phyloP scores from a whole-genome alignment of 768 basidiomycete genomes.

The Stropharia rugosoannulata region DNA sequence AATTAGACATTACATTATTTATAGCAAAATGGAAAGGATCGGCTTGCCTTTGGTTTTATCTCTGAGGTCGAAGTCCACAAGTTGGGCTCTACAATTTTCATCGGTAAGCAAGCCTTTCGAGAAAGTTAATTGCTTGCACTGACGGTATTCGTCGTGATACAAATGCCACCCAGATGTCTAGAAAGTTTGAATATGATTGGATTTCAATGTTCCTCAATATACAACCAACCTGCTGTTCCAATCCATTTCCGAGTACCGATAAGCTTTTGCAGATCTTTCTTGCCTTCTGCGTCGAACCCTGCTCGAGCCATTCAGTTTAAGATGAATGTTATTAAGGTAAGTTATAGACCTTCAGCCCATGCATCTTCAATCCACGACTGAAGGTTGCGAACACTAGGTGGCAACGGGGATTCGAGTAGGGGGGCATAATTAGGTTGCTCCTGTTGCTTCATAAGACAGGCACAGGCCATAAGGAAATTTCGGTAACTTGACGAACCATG shows the following conservation, averaged over 20 bases:
- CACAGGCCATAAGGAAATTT: conserved; percentile 79
- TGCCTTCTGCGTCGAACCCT: conserved; percentile 79
- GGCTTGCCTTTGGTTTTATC: conserved; percentile 41
- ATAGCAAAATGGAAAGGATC: background rate
- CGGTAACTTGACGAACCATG: conserved; percentile 56
- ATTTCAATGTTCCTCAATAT: conserved; percentile 1
- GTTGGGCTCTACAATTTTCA: conserved; percentile 41
- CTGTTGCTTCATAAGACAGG: conserved; percentile 67
- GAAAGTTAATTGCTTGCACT: conserved; percentile 25
- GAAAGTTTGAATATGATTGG: background rate
- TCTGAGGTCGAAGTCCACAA: conserved; percentile 64
- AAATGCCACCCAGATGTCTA: conserved; percentile 81
- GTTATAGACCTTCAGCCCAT: conserved; percentile 62
- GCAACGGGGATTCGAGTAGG: conserved; percentile 51
- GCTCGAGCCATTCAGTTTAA: background rate
- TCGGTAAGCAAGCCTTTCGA: background rate
- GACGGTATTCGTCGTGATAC: conserved; percentile 81
- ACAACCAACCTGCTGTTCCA: conserved; percentile 53
- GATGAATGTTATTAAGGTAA: conserved; percentile 8
- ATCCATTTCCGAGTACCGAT: conserved; percentile 72
- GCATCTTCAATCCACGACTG: conserved; percentile 82
- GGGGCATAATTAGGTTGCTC: conserved; percentile 61
- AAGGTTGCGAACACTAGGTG: conserved; percentile 72
- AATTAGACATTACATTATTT: background rate
- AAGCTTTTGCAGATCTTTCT: conserved; percentile 52